Base-by-base conservation (phyloP, 2,329 filamentous ascomycete species). In the Thielaviopsis musarum region DNA sequence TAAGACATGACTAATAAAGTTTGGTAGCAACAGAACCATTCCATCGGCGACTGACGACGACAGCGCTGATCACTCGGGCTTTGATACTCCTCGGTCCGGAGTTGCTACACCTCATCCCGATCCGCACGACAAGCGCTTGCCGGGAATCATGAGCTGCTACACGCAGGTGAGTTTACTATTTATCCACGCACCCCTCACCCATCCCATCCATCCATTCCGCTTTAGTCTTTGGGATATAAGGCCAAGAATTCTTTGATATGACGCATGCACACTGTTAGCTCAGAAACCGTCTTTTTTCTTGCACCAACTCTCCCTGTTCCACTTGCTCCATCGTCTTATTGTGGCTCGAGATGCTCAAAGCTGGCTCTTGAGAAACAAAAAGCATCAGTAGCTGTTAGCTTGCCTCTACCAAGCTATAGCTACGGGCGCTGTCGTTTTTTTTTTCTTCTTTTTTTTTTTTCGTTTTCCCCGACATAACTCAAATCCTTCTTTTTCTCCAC, bases 111-210 rank as follows among this genome's bases (percentile, higher is more conserved):
- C 93, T 66, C 87, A 91, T 69, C 93, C 93, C 65, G 91, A 97
- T 74, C 85, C 87, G 64, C 85, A 87, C 69, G 93, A 98, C 76
- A 96, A 95, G 76, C 87, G 93, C 74, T 79, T 95, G 70, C 93
- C 93, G 66, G 88, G 90, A 71, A 95, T 97, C 76, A 86, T 93
- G 80, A 94, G 86, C 78, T 96, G 93, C 79, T 95, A 97, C 81
- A 87, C 86, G 77, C 93, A 98, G 91, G 93, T 98, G 95, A 85
- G 93, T 96, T 81, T 81, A 34, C 30, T 79, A 82, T 81, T 77
- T 82, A 84, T 83, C 79, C 24, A 26, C 24, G 24, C 24, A 26
- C 24, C 24, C 80, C 79, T 49, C 15, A 17, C 17, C 24, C 45
- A 41, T n/a, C 70, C 73, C 73, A 76, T 66, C 17, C 51, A 26